Evolutionary conservation across 345 rosid genomes (phyloP).

Genomic region (Citrus unshiu): DNA sequence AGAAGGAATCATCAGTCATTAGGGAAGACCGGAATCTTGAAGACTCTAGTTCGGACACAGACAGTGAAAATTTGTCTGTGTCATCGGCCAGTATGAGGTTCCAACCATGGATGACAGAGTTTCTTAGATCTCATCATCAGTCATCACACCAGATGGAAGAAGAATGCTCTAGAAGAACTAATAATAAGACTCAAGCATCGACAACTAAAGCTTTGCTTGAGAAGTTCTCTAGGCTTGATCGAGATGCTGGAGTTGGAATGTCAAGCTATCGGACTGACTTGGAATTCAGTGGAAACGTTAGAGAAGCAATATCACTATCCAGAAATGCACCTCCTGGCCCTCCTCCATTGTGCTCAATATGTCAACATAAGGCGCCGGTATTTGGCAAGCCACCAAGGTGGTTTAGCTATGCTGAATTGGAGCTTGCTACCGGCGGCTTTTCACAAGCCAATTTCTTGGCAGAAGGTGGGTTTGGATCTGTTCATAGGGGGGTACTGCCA

Average conservation of each 20-base stretch:
- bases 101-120: conserved; percentile 84
- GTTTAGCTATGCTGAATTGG: conserved; percentile 92
- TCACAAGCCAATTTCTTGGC: conserved; percentile 98
- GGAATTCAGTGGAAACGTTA: conserved; percentile 70
- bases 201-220: conserved; percentile 54
- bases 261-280: conserved; percentile 48
- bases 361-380: conserved; percentile 95
- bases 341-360: conserved; percentile 95
- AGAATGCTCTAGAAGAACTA: conserved; percentile 48
- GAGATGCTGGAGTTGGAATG: conserved; percentile 48
- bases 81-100: conserved; percentile 79
- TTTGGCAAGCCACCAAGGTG: conserved; percentile 98
- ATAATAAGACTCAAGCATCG: conserved; percentile 39
- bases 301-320: conserved; percentile 85
- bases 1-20: conserved; percentile 56
- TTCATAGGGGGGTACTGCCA: conserved; percentile 91
- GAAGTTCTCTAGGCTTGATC: conserved; percentile 63
- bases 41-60: conserved; percentile 80
- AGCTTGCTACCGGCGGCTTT: conserved; percentile 97
- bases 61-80: conserved; percentile 65
- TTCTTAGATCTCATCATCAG: conserved; percentile 45
- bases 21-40: conserved; percentile 52
- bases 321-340: conserved; percentile 86
- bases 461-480: conserved; percentile 98
- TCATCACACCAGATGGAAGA: conserved; percentile 46